phyloP scores from a whole-genome alignment of 495 filamentous ascomycete species.

The Penicillium roqueforti region DNA sequence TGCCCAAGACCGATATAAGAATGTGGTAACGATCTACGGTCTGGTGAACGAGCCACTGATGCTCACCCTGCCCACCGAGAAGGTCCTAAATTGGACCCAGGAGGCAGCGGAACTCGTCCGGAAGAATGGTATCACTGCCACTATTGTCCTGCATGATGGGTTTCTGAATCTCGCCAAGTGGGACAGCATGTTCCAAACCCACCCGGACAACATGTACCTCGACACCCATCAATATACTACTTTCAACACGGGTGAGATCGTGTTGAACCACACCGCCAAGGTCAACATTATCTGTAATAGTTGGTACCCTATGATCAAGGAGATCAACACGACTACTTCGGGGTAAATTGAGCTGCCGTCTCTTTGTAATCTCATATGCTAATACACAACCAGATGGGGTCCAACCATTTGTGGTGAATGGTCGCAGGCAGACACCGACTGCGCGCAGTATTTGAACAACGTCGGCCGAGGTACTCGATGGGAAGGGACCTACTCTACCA shows the following conservation, averaged over 20 bases:
- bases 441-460: constrained; percentile 81
- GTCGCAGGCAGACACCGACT: constrained; percentile 98
- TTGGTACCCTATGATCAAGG: constrained; percentile 74
- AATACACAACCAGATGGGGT: constrained; percentile 57
- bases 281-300: constrained; percentile 78
- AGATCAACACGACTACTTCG: constrained; percentile 63
- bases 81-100: constrained; percentile 67
- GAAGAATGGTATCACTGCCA: constrained; percentile 62
- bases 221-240: constrained; percentile 95
- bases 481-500: constrained; percentile 71
- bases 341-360: constrained; percentile 49
- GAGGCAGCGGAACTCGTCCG: constrained; percentile 61
- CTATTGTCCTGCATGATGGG: constrained; percentile 75
- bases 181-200: constrained; percentile 62
- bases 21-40: constrained; percentile 79
- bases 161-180: constrained; percentile 78
- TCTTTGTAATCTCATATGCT: neutral
- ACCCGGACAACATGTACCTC: constrained; percentile 56
- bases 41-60: constrained; percentile 85
- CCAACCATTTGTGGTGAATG: constrained; percentile 98
- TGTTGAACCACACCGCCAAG: constrained; percentile 67
- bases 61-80: constrained; percentile 53
- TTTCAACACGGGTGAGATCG: constrained; percentile 74
- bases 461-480: constrained; percentile 84
- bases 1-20: constrained; percentile 77